Conservation (phyloP, 2,329 filamentous ascomycete species). For the Incumbomyces delicatus region DNA sequence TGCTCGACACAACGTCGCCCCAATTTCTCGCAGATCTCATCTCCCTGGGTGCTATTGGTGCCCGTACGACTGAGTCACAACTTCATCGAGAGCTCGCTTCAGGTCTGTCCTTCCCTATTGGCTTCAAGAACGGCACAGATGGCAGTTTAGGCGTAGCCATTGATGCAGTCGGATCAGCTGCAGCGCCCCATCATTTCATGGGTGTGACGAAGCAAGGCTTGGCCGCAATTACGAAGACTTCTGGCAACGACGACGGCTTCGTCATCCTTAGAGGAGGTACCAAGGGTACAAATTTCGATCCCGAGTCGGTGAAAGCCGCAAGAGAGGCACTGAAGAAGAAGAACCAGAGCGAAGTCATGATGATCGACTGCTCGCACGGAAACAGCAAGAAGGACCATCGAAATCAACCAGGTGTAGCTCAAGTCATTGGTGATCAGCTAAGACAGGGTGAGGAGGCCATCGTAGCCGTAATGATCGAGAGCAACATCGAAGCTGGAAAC, state of each 20-base stretch:
- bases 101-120: slow-evolving; percentile 90
- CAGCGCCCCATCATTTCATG: slow-evolving; percentile 90
- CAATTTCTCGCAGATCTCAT: slow-evolving; percentile 92
- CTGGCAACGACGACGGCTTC: slow-evolving; percentile 94
- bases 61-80: slow-evolving; percentile 93
- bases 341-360: slow-evolving; percentile 65
- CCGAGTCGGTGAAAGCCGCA: slow-evolving; percentile 70
- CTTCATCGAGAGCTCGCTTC: slow-evolving; percentile 89
- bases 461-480: slow-evolving; percentile 99
- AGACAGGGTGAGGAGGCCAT: slow-evolving; percentile 72
- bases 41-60: slow-evolving; percentile 85
- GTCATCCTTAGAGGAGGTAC: slow-evolving; percentile 89
- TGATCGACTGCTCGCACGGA: slow-evolving; percentile 97
- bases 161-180: slow-evolving; percentile 87
- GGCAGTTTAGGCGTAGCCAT: slow-evolving; percentile 81
- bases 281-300: slow-evolving; percentile 88
- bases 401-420: slow-evolving; percentile 92
- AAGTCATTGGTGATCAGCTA: slow-evolving; percentile 72
- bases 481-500: slow-evolving; percentile 86
- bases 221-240: slow-evolving; percentile 86
- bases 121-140: slow-evolving; percentile 99
- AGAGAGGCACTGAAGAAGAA: slow-evolving; percentile 70
- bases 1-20: slow-evolving; percentile 95
- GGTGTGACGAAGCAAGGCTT: slow-evolving; percentile 95
- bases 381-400: slow-evolving; percentile 94